Evolutionary conservation across 2,329 filamentous ascomycete species (phyloP).

Genomic region (Alternaria incomplexa): DNA sequence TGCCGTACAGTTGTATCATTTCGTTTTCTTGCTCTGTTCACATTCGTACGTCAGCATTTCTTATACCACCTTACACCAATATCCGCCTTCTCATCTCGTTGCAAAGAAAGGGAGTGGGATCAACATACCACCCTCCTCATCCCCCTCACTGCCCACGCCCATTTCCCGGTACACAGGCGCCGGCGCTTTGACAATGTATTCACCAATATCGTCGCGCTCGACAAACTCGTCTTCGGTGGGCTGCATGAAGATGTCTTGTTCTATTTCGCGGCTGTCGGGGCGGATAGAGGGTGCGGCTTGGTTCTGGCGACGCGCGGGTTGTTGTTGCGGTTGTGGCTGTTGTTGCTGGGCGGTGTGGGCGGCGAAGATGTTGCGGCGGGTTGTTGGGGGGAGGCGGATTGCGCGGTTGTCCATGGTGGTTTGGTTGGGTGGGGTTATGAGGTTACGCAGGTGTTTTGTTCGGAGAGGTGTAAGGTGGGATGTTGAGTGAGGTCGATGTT

Average conservation of each 20-base stretch:
- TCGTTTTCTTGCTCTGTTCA: slow-evolving; percentile 41
- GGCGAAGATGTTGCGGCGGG: slow-evolving; percentile 42
- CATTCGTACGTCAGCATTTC: neutral
- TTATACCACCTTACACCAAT: neutral
- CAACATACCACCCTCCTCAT: slow-evolving; percentile 41
- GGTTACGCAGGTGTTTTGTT: neutral
- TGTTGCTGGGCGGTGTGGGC: slow-evolving; percentile 26
- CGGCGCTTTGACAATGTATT: slow-evolving; percentile 51
- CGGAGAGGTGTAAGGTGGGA: neutral
- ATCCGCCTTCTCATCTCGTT: neutral
- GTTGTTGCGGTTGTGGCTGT: slow-evolving; percentile 2
- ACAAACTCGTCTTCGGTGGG: slow-evolving; percentile 54
- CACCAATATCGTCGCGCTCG: slow-evolving; percentile 56
- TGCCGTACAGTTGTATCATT: slow-evolving; percentile 42
- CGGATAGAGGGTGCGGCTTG: slow-evolving; percentile 25
- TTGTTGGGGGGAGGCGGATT: slow-evolving; percentile 30
- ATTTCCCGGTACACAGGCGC: slow-evolving; percentile 31
- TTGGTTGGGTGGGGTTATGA: neutral
- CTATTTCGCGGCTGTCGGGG: slow-evolving; percentile 20
- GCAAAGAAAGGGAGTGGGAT: too few relatives aligned
- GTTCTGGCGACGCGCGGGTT: slow-evolving; percentile 30
- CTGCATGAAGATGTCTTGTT: slow-evolving; percentile 25
- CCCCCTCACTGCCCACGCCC: slow-evolving; percentile 28
- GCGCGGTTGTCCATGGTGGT: slow-evolving; percentile 24
- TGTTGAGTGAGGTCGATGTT: neutral